phyloP scores from a whole-genome alignment of 306 rosid genomes.

The Fragaria iinumae region DNA sequence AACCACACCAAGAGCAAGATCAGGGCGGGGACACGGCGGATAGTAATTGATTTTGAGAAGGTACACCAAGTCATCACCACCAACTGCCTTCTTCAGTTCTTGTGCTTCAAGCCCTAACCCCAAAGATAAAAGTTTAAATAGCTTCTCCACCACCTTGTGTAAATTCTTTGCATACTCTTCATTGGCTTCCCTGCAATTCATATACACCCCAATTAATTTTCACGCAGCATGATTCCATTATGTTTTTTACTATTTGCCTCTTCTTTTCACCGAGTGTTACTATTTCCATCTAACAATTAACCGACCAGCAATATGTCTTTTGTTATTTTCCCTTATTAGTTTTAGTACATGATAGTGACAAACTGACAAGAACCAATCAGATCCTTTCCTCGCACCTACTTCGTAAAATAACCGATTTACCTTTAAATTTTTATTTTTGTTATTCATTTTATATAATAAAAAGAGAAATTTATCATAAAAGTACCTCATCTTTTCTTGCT shows the following conservation, averaged over 20 bases:
- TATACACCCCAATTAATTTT: background rate
- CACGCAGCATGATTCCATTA: background rate
- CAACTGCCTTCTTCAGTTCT: conserved; percentile 47
- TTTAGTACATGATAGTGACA: background rate
- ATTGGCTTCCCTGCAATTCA: conserved; percentile 44
- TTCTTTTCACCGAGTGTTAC: background rate
- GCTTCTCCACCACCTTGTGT: conserved; percentile 49
- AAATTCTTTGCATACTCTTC: conserved; percentile 54
- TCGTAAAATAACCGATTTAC: background rate
- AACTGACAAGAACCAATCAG: background rate
- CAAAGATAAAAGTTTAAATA: conserved; percentile 43
- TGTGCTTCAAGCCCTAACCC: conserved; percentile 64
- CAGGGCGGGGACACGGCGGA: conserved; percentile 82
- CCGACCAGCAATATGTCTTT: background rate
- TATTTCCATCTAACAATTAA: background rate
- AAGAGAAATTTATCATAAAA: too few species aligned
- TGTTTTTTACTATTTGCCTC: background rate
- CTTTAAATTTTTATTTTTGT: too few species aligned
- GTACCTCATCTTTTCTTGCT: too few species aligned
- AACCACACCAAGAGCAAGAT: conserved; percentile 67
- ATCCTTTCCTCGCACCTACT: background rate
- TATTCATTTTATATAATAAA: too few species aligned
- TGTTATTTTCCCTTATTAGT: background rate
- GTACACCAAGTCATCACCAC: conserved; percentile 55
- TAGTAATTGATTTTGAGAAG: conserved; percentile 78